Base-by-base conservation (phyloP, 2,329 filamentous ascomycete species). In the Botrytis fabae region DNA sequence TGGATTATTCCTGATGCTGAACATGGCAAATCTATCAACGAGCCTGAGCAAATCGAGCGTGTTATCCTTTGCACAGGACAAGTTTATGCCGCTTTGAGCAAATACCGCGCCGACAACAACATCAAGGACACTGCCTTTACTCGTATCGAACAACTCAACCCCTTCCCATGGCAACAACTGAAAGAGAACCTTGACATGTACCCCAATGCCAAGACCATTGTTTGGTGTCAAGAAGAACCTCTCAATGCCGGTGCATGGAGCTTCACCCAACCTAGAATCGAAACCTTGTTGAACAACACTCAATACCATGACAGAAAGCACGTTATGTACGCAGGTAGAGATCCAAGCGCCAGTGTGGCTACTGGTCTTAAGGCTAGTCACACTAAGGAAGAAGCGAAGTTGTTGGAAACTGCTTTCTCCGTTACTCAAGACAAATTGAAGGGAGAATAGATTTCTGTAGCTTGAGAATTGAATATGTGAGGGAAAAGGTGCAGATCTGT, bases 221-320 rank as follows among this genome's bases (percentile, higher is more conserved):
- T 99, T 76, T 99, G 95, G 95, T 91, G 90, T 78, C 96, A 99
- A 85, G 96, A 99, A 83, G 96, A 99, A 86, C 96, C 96, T 46
- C 89, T 99, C 74, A 99, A 99, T 82, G 96, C 96, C 14, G 96
- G 96, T 83, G 93, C 93, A 64, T 99, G 96, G 96, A 94, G 90
- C 82, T 98, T 96, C 85, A 93, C 92, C n/a, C 96, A 99, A 85
- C 96, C 96, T 46, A 92, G 96, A 81, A 94, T 99, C 76, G 96
- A 99, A 89, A 99, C 95, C 14, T 85, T 99, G 77, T 88, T 99
- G 77, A 98, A 98, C 86, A 84, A 97, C 82, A 98, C 96, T 0
- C 85, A 97, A 85, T 87, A 97, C 85, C 95, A 98, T 86, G 91
- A 97, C 85, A 91, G 93, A 81, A 95, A 97, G 85, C 93, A 97